Evolutionary conservation across 306 rosid genomes (phyloP).

Genomic region (Ceratonia siliqua): DNA sequence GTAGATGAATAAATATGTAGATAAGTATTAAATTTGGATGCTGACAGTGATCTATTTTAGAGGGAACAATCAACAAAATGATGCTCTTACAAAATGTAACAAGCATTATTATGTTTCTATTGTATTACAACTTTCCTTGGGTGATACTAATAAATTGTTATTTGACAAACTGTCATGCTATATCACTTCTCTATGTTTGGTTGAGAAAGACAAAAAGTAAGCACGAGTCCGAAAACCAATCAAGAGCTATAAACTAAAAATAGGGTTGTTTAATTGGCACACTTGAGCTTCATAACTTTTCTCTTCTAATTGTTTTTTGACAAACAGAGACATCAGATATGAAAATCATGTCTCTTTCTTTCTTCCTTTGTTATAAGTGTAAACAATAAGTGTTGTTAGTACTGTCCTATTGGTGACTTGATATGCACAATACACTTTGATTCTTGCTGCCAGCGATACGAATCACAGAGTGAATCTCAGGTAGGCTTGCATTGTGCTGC

Average conservation of each 20-base stretch:
- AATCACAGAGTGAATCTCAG: no score
- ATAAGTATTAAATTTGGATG: neutral
- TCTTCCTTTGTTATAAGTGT: neutral
- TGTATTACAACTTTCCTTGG: neutral
- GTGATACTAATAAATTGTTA: neutral
- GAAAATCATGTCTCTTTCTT: neutral
- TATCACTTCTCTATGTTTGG: neutral
- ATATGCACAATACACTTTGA: no score
- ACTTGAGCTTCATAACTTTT: neutral
- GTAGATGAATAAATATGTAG: neutral
- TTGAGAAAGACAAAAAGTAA: neutral
- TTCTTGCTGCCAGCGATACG: no score
- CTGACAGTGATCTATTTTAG: neutral
- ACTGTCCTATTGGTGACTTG: no score
- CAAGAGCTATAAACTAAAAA: neutral
- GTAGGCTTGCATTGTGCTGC: no score
- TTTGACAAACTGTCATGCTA: neutral
- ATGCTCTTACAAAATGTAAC: neutral
- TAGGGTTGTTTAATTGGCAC: neutral
- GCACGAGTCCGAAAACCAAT: neutral
- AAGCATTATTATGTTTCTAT: neutral
- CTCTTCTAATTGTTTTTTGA: neutral
- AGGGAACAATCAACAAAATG: neutral
- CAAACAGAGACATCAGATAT: neutral
- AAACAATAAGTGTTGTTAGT: no score